Evolutionary conservation across 441 rosid genomes (phyloP).

Genomic region (Sinapis alba): DNA sequence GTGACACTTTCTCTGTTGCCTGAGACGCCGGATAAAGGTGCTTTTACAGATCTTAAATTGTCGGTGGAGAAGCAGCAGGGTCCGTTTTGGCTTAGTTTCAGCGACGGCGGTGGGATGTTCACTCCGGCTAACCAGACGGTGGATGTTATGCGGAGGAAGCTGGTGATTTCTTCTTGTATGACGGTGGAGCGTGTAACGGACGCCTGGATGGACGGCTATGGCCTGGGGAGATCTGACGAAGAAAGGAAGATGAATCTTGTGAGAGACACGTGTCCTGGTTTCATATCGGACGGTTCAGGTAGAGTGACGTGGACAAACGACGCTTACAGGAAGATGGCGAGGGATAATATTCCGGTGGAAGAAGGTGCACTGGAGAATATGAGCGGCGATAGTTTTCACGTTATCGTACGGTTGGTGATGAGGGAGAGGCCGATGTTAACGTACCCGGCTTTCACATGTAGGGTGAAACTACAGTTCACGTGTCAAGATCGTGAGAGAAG

Average conservation of each 20-base stretch:
- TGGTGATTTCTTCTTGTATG: slow-evolving; percentile 54
- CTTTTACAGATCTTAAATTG: slow-evolving; percentile 30
- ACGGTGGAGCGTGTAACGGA: slow-evolving; percentile 78
- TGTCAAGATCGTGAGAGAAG: slow-evolving; percentile 43
- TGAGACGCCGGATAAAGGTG: slow-evolving; percentile 44
- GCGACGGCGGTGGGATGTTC: slow-evolving; percentile 20
- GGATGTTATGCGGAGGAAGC: slow-evolving; percentile 21
- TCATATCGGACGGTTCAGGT: slow-evolving; percentile 64
- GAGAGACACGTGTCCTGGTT: slow-evolving; percentile 76
- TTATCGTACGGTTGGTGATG: slow-evolving; percentile 60
- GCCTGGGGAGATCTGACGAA: slow-evolving; percentile 59
- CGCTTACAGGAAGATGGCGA: slow-evolving; percentile 63
- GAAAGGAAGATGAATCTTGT: slow-evolving; percentile 58
- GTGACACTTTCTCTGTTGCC: slow-evolving; percentile 67
- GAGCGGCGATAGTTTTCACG: slow-evolving; percentile 13
- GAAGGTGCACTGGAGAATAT: slow-evolving; percentile 4
- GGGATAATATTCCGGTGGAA: slow-evolving; percentile 31
- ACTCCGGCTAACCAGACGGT: slow-evolving; percentile 6
- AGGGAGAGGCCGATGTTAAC: slow-evolving; percentile 45
- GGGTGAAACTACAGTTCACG: slow-evolving; percentile 62
- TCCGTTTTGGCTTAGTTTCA: slow-evolving; percentile 56
- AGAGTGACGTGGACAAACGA: slow-evolving; percentile 77
- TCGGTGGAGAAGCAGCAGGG: slow-evolving; percentile 13
- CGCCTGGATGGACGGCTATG: slow-evolving; percentile 58
- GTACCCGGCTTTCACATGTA: slow-evolving; percentile 60